phyloP scores from a whole-genome alignment of 768 basidiomycete species.

The Strobilomyces dryophilus region DNA sequence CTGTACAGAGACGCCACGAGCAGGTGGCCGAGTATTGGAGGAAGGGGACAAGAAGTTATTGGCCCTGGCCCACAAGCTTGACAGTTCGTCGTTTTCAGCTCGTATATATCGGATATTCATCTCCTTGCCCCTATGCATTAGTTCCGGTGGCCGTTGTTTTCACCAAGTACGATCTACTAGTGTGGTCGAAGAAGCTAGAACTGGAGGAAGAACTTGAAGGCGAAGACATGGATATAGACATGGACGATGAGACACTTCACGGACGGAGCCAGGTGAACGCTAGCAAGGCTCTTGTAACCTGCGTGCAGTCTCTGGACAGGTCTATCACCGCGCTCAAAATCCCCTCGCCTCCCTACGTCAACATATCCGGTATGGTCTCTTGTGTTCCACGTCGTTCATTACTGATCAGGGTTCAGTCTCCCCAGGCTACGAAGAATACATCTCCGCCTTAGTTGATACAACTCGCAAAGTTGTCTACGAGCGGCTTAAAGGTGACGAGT shows the following conservation, averaged over 20 bases:
- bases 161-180: background rate
- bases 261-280: background rate
- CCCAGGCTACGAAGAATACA: background rate
- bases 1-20: conserved; percentile 2
- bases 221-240: background rate
- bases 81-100: background rate
- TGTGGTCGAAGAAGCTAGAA: background rate
- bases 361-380: background rate
- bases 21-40: background rate
- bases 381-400: background rate
- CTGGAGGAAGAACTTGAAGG: background rate
- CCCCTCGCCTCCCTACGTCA: background rate
- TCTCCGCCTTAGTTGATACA: background rate
- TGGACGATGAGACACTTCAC: background rate
- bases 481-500: conserved; percentile 1
- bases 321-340: background rate
- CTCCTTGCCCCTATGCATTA: background rate
- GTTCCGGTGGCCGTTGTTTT: conserved; percentile 6
- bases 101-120: background rate
- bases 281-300: background rate
- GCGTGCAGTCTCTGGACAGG: background rate
- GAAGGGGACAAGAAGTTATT: conserved; percentile 4
- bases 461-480: background rate
- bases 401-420: background rate
- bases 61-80: background rate